Evolutionary conservation across 768 basidiomycete genomes (phyloP).

Genomic region (Psilocybe cyanescens): DNA sequence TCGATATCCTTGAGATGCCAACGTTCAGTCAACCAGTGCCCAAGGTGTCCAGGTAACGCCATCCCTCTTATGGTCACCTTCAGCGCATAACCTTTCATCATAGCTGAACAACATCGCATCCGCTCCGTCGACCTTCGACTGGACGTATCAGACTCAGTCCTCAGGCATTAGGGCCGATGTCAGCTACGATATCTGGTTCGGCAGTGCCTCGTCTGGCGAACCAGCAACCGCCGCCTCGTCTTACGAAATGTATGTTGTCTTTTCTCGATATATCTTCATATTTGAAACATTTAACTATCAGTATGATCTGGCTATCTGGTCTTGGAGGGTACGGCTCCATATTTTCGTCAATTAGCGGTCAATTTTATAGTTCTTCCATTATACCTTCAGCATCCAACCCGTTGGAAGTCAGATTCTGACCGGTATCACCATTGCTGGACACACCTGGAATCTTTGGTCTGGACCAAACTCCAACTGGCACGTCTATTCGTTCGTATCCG

Average conservation of each 20-base stretch:
- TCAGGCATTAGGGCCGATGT: conserved; percentile 57
- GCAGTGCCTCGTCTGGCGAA: conserved; percentile 41
- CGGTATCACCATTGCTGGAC: conserved; percentile 45
- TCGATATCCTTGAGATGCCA: conserved; percentile 42
- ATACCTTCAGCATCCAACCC: conserved; percentile 49
- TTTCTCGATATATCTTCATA: background rate
- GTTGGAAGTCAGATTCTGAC: conserved; percentile 52
- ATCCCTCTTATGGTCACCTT: too few relatives aligned
- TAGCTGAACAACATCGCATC: conserved; percentile 44
- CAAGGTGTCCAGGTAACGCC: conserved; percentile 48
- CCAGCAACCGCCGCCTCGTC: conserved; percentile 52
- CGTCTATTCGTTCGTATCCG: conserved; percentile 58
- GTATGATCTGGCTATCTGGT: conserved; percentile 67
- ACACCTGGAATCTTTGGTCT: conserved; percentile 60
- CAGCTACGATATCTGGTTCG: conserved; percentile 62
- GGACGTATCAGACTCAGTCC: conserved; percentile 49
- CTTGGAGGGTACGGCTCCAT: conserved; percentile 46
- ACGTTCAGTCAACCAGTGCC: conserved; percentile 46
- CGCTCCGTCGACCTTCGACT: conserved; percentile 55
- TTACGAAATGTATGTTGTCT: conserved; percentile 51
- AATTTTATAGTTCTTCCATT: background rate
- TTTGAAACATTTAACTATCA: conserved; percentile 16
- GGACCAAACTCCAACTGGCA: conserved; percentile 59
- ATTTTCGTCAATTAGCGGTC: background rate
- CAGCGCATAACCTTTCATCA: background rate